phyloP scores from a whole-genome alignment of 2,329 filamentous ascomycete species.

The Fonsecaea pedrosoi region DNA sequence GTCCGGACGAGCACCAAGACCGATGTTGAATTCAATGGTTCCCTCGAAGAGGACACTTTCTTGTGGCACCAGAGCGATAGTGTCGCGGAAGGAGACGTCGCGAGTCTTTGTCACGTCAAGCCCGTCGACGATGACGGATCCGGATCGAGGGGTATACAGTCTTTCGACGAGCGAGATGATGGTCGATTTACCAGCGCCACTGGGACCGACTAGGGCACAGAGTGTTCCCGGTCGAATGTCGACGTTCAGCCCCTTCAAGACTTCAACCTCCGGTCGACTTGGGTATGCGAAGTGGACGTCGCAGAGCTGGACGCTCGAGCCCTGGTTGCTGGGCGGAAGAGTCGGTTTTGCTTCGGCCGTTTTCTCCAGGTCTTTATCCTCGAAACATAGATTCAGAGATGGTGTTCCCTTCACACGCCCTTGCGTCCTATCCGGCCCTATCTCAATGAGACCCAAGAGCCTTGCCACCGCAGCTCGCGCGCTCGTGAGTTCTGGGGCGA shows the following conservation, averaged over 20 bases:
- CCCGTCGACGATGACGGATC: constrained; percentile 80
- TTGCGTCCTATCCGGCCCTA: constrained; percentile 2
- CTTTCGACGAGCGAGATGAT: constrained; percentile 89
- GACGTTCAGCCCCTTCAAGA: constrained; percentile 77
- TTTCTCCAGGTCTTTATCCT: constrained; percentile 12
- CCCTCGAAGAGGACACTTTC: constrained; percentile 94
- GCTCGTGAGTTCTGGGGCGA: constrained; percentile 71
- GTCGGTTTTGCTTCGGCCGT: constrained; percentile 10
- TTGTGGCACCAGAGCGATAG: constrained; percentile 86
- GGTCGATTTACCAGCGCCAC: constrained; percentile 90
- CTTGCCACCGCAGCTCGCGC: constrained; percentile 81
- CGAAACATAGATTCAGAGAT: constrained; percentile 63
- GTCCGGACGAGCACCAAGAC: constrained; percentile 69
- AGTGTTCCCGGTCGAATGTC: constrained; percentile 42
- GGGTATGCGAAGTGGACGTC: constrained; percentile 88
- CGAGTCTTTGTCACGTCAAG: constrained; percentile 77
- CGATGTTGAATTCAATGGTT: constrained; percentile 85
- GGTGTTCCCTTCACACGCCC: neutral
- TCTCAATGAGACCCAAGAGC: constrained; percentile 69
- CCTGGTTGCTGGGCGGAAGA: neutral
- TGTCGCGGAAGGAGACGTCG: constrained; percentile 82
- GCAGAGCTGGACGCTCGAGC: constrained; percentile 13
- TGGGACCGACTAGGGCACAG: constrained; percentile 81
- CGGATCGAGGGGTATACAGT: constrained; percentile 86
- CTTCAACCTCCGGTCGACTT: constrained; percentile 69